A percentile compares a stretch with the other conserved stretches of the same genome.
Evolutionary conservation across 148 eudicot genomes (phyloP).

Genomic region (Diospyros lotus): DNA sequence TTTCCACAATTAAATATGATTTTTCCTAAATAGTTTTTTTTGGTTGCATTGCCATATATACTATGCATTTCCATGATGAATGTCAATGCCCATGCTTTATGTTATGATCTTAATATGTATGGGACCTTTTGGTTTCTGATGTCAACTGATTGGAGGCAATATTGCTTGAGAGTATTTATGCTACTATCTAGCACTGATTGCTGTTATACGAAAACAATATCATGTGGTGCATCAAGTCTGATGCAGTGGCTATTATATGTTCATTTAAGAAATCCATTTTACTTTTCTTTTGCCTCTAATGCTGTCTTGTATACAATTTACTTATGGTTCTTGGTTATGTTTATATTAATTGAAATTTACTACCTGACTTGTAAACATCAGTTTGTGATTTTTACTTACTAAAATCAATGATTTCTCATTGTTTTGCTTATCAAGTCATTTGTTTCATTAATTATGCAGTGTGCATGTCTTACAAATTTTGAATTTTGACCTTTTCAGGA

Average conservation of each 20-base stretch:
- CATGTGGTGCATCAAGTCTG: not conserved
- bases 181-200: not conserved
- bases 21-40: not conserved
- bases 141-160: not conserved
- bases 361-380: not conserved
- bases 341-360: not conserved
- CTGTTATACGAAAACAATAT: not conserved
- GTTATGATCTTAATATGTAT: not conserved
- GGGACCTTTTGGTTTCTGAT: not conserved
- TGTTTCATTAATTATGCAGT: not conserved
- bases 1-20: not conserved
- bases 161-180: not conserved
- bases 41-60: not conserved
- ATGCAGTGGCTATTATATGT: not conserved
- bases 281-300: not conserved
- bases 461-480: not conserved
- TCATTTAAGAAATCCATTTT: not conserved
- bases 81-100: not conserved
- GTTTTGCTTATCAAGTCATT: not conserved
- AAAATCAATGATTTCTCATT: too few relatives aligned
- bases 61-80: too few relatives aligned
- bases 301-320: not conserved
- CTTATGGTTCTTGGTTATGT: not conserved
- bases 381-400: not conserved
- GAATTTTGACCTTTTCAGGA: conserved; percentile 44